phyloP scores from a whole-genome alignment of 371 early-diverging fungal genomes.

The Mortierella sp. region DNA sequence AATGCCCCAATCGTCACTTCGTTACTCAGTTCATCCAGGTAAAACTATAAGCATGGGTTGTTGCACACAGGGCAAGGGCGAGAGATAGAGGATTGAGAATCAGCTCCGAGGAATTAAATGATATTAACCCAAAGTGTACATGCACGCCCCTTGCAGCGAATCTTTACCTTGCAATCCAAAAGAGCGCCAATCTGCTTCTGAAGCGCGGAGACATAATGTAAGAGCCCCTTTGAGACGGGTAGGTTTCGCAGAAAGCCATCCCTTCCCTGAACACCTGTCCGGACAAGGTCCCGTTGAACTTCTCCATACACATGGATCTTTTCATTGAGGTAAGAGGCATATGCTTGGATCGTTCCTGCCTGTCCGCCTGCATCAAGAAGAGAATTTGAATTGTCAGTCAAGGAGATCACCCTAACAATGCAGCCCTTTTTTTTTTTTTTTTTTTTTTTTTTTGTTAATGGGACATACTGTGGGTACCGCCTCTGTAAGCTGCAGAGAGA shows the following conservation, averaged over 20 bases:
- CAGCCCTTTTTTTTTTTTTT: too few species aligned
- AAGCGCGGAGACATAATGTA: constrained; percentile 80
- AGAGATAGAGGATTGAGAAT: not conserved
- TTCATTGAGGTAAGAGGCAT: constrained; percentile 86
- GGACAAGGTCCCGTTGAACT: constrained; percentile 78
- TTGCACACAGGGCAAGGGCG: not conserved
- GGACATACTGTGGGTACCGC: constrained; percentile 72
- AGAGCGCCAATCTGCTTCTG: constrained; percentile 86
- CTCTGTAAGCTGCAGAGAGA: constrained; percentile 53
- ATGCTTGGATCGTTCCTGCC: constrained; percentile 68
- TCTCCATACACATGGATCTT: constrained; percentile 81
- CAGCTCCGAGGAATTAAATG: not conserved
- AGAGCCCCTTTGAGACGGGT: constrained; percentile 73
- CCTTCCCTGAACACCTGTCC: constrained; percentile 57
- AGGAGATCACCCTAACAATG: constrained; percentile 40
- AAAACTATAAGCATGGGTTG: constrained; percentile 67
- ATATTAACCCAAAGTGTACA: not conserved
- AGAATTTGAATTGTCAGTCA: not conserved
- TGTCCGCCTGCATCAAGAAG: constrained; percentile 32
- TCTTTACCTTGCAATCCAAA: constrained; percentile 77
- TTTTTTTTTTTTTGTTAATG: constrained; percentile 26
- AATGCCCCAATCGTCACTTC: constrained; percentile 89
- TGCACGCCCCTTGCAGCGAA: not conserved
- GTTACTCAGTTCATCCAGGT: constrained; percentile 85
- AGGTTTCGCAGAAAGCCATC: constrained; percentile 65